phyloP scores from a whole-genome alignment of 2,329 filamentous ascomycete genomes.

The Endothia cerciana region DNA sequence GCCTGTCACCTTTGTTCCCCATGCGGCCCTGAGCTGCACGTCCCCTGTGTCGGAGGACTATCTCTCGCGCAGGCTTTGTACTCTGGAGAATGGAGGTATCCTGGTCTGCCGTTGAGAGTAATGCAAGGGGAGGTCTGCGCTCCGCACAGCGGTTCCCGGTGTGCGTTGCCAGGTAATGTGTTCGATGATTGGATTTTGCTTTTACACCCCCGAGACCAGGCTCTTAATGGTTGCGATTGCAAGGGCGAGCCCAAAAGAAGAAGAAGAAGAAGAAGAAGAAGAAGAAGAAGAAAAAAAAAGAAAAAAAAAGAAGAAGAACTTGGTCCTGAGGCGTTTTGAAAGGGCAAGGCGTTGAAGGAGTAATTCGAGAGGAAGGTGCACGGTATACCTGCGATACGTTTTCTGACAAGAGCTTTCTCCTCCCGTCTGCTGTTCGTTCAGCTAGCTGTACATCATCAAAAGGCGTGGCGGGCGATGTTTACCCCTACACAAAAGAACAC shows the following conservation, averaged over 20 bases:
- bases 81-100: no score
- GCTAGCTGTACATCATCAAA: background rate
- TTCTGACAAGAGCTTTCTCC: background rate
- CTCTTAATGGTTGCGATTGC: no score
- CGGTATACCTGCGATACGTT: background rate
- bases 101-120: no score
- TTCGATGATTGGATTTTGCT: background rate
- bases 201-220: no score
- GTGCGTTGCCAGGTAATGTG: background rate
- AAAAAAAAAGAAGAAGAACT: background rate
- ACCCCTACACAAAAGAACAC: background rate
- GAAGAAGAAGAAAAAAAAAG: background rate
- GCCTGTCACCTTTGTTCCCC: no score
- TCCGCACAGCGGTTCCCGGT: background rate
- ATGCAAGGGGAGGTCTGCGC: background rate
- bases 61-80: no score
- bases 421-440: background rate
- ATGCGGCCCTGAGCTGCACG: no score
- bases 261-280: background rate
- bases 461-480: background rate
- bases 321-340: background rate
- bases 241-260: no score
- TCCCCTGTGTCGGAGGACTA: no score
- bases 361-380: background rate
- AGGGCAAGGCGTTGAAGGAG: constrained; percentile 5